phyloP scores from a whole-genome alignment of 176 grass and related monocot genomes.

The Oryza meridionalis region DNA sequence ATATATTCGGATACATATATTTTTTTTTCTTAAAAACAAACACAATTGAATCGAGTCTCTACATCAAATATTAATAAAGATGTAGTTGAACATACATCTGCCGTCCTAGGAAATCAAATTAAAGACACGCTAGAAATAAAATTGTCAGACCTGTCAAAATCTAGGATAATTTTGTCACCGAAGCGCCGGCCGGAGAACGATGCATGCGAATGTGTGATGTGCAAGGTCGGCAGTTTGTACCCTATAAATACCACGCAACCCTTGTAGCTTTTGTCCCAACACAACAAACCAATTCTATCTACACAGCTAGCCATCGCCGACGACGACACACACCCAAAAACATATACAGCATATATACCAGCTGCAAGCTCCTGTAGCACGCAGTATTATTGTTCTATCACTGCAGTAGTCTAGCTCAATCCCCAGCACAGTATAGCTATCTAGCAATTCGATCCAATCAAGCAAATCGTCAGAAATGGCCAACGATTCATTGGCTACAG shows the following conservation, averaged over 20 bases:
- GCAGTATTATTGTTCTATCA: not conserved
- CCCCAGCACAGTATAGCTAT: no score
- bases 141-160: not conserved
- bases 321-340: not conserved
- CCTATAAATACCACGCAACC: slow-evolving; percentile 28
- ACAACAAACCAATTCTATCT: not conserved
- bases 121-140: slow-evolving; percentile 25
- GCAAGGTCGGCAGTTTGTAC: slow-evolving; percentile 3
- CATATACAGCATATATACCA: not conserved
- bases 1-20: no score
- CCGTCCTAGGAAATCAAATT: not conserved
- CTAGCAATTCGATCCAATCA: not conserved
- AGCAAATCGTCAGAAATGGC: slow-evolving; percentile 47
- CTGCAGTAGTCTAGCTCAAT: no score
- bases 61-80: not conserved
- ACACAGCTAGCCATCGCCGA: not conserved
- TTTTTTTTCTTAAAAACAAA: no score
- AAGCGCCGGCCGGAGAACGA: not conserved
- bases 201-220: slow-evolving; percentile 14
- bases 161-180: not conserved
- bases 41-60: not conserved
- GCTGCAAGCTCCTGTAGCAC: no score
- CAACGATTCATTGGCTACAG: slow-evolving; percentile 61
- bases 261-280: not conserved
- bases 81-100: no score